Evolutionary conservation across 345 rosid species (phyloP), one percentile per base, ranked within the genome.

Genomic region (Rhizophora mangle): DNA sequence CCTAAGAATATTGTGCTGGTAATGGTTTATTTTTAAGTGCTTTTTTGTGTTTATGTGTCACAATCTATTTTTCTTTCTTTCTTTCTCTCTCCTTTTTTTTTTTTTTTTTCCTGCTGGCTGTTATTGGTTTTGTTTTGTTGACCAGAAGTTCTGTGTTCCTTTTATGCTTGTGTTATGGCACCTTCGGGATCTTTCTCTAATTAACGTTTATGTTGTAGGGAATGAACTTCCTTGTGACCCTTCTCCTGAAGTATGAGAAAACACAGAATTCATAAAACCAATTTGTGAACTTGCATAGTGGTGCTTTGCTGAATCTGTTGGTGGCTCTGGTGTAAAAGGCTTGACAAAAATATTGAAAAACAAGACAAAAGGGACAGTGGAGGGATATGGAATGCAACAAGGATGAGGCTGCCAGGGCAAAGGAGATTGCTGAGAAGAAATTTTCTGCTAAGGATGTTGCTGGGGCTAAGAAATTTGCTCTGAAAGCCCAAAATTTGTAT

Each of bases 361-460:
- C 53, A 46, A 30, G 59, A 13, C 30, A 30, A 6, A 22, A 29
- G 32, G 51, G 55, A 47, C 31, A 47, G 65, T 47, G 27, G 60
- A 22, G 64, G 3, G 52, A 58, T 64, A 91, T 94, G 96, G 98
- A 94, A 73, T 94, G 98, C 80, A 94, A 91, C 65, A 89, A 78
- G 81, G 98, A 91, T 32, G 98, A 91, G 79, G 97, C 98, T 34
- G 62, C 76, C 70, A 85, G 89, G 78, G 97, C 98, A 13, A 89
- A 84, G 78, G 89, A 88, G 66, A 87, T 94, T 78, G 96, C 98
- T 52, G 98, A 85, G 78, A 87, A 84, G 74, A 94, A 94, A 82
- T 68, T 89, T 63, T 62, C 67, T 8, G 90, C 88, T 53, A 88
- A 83, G 67, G 93, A 94, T 77, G 86, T 83, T 61, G 66, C 74